A percentile compares a stretch with the other conserved stretches of the same genome.
Conservation (phyloP, 108 stramenopile species). For the Stephanodiscus minutulus region DNA sequence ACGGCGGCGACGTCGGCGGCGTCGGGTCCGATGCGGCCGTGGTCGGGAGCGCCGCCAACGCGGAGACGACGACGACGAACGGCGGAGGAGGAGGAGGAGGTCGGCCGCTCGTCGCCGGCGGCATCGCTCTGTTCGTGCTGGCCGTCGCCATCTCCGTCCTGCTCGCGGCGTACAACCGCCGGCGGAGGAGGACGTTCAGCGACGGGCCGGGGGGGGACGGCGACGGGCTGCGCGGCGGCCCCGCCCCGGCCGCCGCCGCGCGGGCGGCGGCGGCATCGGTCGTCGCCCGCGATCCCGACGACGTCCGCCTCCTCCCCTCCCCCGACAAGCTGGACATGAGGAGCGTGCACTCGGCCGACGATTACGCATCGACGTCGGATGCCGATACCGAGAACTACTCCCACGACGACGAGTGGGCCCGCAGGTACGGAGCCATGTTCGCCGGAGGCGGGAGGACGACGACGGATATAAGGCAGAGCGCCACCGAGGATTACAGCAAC, state of each 20-base stretch:
- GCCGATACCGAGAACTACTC: conserved; percentile 12
- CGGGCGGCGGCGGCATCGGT: neutral
- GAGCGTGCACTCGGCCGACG: conserved; percentile 16
- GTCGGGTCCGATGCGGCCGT: neutral
- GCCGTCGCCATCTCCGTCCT: neutral
- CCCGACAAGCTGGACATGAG: conserved; percentile 19
- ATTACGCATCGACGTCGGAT: neutral
- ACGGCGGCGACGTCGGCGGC: conserved; percentile 10
- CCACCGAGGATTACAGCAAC: conserved; percentile 6
- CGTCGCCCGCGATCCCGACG: conserved; percentile 12
- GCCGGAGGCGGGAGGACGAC: conserved; percentile 3
- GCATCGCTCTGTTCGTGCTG: neutral
- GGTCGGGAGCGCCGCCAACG: neutral
- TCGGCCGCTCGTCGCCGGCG: neutral
- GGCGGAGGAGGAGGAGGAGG: neutral
- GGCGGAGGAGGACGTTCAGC: neutral
- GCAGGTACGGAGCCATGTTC: conserved; percentile 5
- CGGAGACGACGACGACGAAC: neutral
- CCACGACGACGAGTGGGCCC: neutral
- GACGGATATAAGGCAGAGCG: neutral
- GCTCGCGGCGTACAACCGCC: neutral
- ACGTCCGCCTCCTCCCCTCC: conserved; percentile 2
- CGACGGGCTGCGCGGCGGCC: neutral
- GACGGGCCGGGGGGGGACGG: neutral
- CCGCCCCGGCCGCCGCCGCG: neutral